These are phyloP conservation scores for Sugiyamaella americana DNA, from an alignment of 805 yeast genomes.

Conservation along the genomic window DNA sequence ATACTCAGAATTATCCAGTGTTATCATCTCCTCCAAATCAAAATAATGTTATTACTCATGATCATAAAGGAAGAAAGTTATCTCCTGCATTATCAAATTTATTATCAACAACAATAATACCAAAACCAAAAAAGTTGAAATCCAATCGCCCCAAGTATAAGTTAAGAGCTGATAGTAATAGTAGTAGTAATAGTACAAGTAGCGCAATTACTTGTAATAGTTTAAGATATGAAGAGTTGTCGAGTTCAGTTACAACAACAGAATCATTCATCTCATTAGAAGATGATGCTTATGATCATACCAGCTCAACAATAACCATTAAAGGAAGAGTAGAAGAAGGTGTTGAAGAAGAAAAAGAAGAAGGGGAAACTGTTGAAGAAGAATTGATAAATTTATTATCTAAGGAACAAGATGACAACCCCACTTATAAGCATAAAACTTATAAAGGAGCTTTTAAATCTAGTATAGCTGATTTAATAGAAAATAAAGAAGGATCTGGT, in stretches of 20 bases:
- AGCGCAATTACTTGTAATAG: background rate
- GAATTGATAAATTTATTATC: too few species aligned
- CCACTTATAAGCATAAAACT: too few species aligned
- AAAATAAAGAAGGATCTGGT: too few species aligned
- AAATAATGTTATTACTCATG: constrained; percentile 19
- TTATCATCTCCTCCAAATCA: too few species aligned
- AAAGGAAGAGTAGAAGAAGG: background rate
- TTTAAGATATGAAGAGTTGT: background rate
- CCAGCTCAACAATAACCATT: background rate
- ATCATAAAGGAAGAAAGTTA: constrained; percentile 19
- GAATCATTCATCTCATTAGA: background rate
- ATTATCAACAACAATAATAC: constrained; percentile 19
- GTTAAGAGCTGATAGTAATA: background rate
- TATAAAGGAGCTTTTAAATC: too few species aligned
- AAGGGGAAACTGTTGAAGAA: background rate
- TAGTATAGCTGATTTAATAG: too few species aligned
- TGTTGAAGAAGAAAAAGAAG: background rate
- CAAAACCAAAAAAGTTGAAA: constrained; percentile 7
- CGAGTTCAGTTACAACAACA: background rate
- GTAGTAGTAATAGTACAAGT: background rate
- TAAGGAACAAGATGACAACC: too few species aligned
- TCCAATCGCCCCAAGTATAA: background rate
- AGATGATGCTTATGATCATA: background rate
- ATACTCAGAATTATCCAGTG: too few species aligned
- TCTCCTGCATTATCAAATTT: constrained; percentile 19